phyloP scores from a whole-genome alignment of 257 asterid genomes.

The Oldenlandia corymbosa region DNA sequence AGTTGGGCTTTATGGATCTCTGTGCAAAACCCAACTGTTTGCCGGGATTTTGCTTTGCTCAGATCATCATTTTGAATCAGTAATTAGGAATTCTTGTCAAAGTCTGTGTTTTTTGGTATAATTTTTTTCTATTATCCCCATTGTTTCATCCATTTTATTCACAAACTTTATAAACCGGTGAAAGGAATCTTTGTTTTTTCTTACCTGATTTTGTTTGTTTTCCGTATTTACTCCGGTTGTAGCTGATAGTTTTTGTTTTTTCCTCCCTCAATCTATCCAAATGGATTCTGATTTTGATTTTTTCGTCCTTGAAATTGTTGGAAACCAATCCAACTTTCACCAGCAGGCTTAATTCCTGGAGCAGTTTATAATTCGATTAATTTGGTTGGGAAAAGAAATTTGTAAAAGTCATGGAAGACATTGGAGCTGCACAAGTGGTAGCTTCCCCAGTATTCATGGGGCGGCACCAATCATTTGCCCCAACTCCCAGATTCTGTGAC shows the following conservation, averaged over 20 bases:
- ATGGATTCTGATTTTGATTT: not conserved
- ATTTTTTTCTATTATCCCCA: not conserved
- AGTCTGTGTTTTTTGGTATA: not conserved
- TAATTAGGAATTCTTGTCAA: too few species aligned
- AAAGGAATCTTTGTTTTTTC: too few species aligned
- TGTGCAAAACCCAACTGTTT: too few species aligned
- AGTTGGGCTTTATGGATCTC: too few species aligned
- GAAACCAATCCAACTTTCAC: not conserved
- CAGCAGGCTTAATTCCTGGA: not conserved
- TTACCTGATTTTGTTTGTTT: too few species aligned
- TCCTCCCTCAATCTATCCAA: not conserved
- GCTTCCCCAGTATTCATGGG: constrained; percentile 50
- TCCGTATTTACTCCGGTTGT: too few species aligned
- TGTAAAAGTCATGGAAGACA: constrained; percentile 54
- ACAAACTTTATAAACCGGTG: too few species aligned
- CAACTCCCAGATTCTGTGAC: constrained; percentile 36
- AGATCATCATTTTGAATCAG: too few species aligned
- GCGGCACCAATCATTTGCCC: constrained; percentile 32
- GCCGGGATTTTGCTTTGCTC: too few species aligned
- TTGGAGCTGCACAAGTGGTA: constrained; percentile 47
- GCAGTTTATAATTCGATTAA: not conserved
- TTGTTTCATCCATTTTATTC: too few species aligned
- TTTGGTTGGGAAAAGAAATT: too few species aligned
- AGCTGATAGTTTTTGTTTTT: too few species aligned
- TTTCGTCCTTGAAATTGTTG: not conserved